Base-by-base conservation (phyloP, 306 rosid species). In the Pyrus betulifolia region DNA sequence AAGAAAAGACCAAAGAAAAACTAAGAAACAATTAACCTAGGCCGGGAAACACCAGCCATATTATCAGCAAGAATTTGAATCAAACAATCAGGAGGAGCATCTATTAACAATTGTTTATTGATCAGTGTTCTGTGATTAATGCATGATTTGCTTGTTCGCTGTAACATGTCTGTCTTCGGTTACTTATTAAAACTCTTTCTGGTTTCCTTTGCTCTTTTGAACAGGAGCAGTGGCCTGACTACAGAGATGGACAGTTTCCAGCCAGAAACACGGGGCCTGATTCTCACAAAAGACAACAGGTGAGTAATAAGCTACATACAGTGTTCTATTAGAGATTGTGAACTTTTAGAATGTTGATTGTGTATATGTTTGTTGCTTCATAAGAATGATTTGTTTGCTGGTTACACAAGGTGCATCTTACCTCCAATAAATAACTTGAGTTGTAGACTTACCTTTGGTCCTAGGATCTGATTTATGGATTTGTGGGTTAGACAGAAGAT, bases 201-300 rank as follows among this genome's bases (percentile, higher is more conserved):
- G 59, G 54, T 74, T 77, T 44, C 67, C 67, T 67, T 69, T 67
- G 65, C 52, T 81, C 55, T 70, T 74, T 77, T 64, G 65, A 69
- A 79, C 87, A 93, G 98, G 98, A 91, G 60, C 95, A 80, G 82
- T 84, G 87, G 90, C 82, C 84, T 35, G 98, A 93, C 80, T 78
- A 84, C 69, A 76, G 84, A 74, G 91, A 88, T 82, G 93, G 89
- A 46, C 95, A 86, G 67, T 85, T 87, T 82, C 95, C 63, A 68
- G 95, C 87, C 62, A 87, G 87, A 83, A 83, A 71, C 81, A 70
- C 76, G 79, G 94, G 85, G 27, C 82, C 85, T 69, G 95, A 91
- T 79, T 79, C 85, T 78, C 86, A 84, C 66, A 93, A 82, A 79
- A 89, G 97, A 79, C 93, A 84, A 38, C 88, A 76, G 92, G 98